Percentiles rank a stretch among this genome's conserved stretches.
phyloP scores from a whole-genome alignment of 192 early-diverging fungal genomes.

The Geranomyces variabilis region DNA sequence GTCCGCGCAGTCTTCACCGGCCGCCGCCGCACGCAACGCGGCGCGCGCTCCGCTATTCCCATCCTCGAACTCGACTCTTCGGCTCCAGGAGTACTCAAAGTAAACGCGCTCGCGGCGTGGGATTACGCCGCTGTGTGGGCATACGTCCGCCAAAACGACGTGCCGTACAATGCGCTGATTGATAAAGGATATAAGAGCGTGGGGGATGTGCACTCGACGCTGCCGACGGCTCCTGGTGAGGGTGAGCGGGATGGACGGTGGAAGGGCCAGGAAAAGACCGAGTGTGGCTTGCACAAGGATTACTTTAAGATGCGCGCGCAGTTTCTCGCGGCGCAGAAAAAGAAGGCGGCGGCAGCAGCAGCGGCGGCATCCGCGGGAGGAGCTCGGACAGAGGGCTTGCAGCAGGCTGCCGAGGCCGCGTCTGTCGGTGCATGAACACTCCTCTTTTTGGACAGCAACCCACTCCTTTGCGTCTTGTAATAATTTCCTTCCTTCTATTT shows the following conservation, averaged over 20 bases:
- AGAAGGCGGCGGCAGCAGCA: slow-evolving; percentile 42
- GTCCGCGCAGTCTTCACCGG: slow-evolving; percentile 88
- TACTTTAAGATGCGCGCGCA: slow-evolving; percentile 90
- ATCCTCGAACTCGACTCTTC: slow-evolving; percentile 81
- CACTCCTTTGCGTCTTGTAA: too few relatives aligned
- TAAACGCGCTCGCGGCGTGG: slow-evolving; percentile 93
- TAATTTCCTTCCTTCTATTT: too few relatives aligned
- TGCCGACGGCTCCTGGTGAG: slow-evolving; percentile 63
- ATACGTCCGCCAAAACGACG: slow-evolving; percentile 80
- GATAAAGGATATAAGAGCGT: slow-evolving; percentile 91
- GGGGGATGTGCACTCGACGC: slow-evolving; percentile 92
- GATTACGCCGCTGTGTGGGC: slow-evolving; percentile 86
- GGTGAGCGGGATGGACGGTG: slow-evolving; percentile 89
- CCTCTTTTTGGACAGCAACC: too few relatives aligned
- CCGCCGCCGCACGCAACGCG: slow-evolving; percentile 79
- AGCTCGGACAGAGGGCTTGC: too few relatives aligned
- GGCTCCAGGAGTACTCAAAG: slow-evolving; percentile 74
- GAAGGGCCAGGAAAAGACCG: slow-evolving; percentile 84
- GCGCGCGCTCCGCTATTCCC: slow-evolving; percentile 73
- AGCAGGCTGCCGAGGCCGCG: too few relatives aligned
- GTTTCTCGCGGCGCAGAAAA: slow-evolving; percentile 77
- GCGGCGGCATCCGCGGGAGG: neutral
- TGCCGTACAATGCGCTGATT: slow-evolving; percentile 87
- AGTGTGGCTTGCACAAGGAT: slow-evolving; percentile 96
- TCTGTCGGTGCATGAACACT: too few relatives aligned